Conservation (phyloP, 441 rosid genomes). For the Omphalea diandra region DNA sequence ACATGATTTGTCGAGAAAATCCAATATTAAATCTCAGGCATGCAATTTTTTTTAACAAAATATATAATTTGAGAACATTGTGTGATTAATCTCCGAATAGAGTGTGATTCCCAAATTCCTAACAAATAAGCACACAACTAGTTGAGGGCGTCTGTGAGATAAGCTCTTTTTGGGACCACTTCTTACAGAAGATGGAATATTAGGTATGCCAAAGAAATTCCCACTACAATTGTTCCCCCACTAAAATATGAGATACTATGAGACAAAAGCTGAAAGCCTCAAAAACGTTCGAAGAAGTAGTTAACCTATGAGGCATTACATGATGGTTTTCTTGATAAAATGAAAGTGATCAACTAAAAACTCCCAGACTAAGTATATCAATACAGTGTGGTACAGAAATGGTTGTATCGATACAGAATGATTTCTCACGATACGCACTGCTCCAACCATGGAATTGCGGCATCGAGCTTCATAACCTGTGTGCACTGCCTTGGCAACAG, state of each 20-base stretch:
- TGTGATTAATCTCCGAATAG: conserved; percentile 26
- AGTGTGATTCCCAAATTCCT: conserved; percentile 25
- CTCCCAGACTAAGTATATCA: conserved; percentile 32
- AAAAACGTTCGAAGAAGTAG: conserved; percentile 25
- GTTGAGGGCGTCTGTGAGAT: conserved; percentile 31
- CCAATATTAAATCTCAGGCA: conserved; percentile 42
- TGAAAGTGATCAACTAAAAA: conserved; percentile 29
- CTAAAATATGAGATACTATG: conserved; percentile 28
- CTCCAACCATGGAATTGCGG: conserved; percentile 56
- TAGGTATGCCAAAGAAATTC: conserved; percentile 22
- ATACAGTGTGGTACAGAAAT: conserved; percentile 22
- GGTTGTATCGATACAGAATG: conserved; percentile 32
- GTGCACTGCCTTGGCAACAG: conserved; percentile 42
- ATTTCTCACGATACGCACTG: conserved; percentile 35
- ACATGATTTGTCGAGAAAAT: conserved; percentile 47
- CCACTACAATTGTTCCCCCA: conserved; percentile 39
- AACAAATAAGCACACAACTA: conserved; percentile 39
- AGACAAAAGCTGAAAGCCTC: conserved; percentile 43
- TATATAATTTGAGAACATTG: conserved; percentile 20
- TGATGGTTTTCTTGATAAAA: conserved; percentile 31
- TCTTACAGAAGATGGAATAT: conserved; percentile 29
- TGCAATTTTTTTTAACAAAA: conserved; percentile 38
- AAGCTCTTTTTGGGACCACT: conserved; percentile 39
- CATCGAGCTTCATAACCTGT: conserved; percentile 47
- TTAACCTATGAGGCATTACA: conserved; percentile 28